Evolutionary conservation across 129 eudicot genomes (phyloP).

Genomic region (Solidago caesia): DNA sequence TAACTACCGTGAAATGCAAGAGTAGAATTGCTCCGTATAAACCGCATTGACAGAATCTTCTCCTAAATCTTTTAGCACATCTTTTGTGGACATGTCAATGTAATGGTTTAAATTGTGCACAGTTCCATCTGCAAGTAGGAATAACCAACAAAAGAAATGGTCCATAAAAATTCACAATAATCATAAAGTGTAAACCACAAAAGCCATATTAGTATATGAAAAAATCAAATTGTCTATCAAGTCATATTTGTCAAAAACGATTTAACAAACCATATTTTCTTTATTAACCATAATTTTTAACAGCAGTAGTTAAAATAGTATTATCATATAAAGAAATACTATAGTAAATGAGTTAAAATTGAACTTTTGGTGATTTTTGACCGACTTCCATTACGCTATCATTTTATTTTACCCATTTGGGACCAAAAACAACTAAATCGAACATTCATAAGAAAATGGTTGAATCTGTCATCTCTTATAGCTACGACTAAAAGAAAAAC

Average conservation of each 20-base stretch:
- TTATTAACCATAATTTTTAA: no score
- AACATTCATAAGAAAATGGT: background rate
- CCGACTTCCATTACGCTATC: background rate
- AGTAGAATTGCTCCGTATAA: constrained; percentile 54
- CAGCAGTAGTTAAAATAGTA: no score
- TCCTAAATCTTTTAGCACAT: constrained; percentile 41
- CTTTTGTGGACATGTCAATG: constrained; percentile 63
- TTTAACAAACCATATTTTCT: no score
- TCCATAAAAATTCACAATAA: no score
- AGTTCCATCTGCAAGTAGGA: constrained; percentile 58
- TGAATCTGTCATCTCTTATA: background rate
- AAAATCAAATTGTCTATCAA: no score
- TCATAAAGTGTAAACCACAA: no score
- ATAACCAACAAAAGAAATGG: background rate
- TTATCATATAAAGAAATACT: no score
- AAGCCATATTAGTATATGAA: no score
- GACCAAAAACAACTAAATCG: background rate
- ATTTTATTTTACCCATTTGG: background rate
- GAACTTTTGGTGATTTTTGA: background rate
- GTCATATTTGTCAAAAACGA: no score
- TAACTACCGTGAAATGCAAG: constrained; percentile 36
- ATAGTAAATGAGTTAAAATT: no score
- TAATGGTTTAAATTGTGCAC: constrained; percentile 83
- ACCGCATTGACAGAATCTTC: constrained; percentile 38
- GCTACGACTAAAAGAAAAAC: background rate